Base-by-base conservation (phyloP, 345 rosid genomes). In the Hibiscus tridactylites region DNA sequence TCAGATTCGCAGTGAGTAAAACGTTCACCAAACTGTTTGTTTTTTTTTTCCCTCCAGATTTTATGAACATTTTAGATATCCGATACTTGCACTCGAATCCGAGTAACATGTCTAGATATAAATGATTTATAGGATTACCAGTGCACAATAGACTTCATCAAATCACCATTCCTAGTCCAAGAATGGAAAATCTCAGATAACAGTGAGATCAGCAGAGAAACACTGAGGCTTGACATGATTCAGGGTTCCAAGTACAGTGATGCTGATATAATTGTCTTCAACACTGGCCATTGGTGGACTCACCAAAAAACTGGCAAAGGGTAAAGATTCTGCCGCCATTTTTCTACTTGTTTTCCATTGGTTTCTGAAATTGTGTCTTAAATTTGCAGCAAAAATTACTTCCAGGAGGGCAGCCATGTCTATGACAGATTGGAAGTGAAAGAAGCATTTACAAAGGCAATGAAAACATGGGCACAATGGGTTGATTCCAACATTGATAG, bases 391-490 rank as follows among this genome's bases (percentile, higher is more conserved):
- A 83, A 75, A 67, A 75, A 81, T 77, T 87, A 89, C 80, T 87
- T 80, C 85, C 97, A 86, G 67, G 91, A 91, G 73, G 91, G 92
- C 53, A 80, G 75, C n/a, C 79, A 75, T 74, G 84, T 87, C 61
- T 82, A 89, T 67, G 76, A 68, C 39, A 83, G 56, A 67, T 75
- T 89, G 24, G 75, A 81, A 80, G 88, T 86, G 57, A 79, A 78
- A 47, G 87, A 84, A 79, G 97, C 92, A 50, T 86, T 83, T 66
- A 78, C 74, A 0, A 91, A 85, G 79, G 97, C 94, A 50, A 70
- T 91, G 65, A 57, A 29, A 54, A 91, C 94, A n/a, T 91, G 92
- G 97, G 92, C 91, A 54, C 66, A 81, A 68, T 88, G 93, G 94
- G 84, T 85, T 73, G 97, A 91, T 81, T 60, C 85, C 8, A 86